Evolutionary conservation across 2,329 filamentous ascomycete species (phyloP), one percentile per base, ranked within the genome.

Genomic region (Aspergillus latus): DNA sequence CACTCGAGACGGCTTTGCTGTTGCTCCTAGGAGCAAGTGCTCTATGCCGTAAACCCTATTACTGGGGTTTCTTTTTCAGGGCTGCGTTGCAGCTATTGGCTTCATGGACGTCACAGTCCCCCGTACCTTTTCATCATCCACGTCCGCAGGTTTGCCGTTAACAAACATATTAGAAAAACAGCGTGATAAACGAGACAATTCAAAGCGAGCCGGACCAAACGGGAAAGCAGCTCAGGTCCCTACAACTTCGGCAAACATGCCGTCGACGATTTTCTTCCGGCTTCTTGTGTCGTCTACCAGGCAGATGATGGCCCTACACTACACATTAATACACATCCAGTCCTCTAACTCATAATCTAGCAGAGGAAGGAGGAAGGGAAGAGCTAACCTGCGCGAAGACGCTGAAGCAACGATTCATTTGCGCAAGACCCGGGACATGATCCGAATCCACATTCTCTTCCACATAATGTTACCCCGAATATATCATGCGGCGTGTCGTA

Each of bases 381-480:
- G 28, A 16, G 45, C 43, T 5, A 28, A 63, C 61, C 61, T 63
- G 61, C 8, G 59, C 59, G 34, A 63, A 37, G 54, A 62, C 60
- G 36, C 62, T 59, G 49, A 63, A 62, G 40, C 61, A 63, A 60
- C 62, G 61, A 16, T 53, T 53, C 55, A 49, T 57, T 56, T 63
- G 61, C 37, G 5, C 16, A 13, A 16, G n/a, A 7, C 6, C 16
- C 44, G 40, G 42, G 16, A 26, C 16, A 32, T 2, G 44, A 28
- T n/a, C 32, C 10, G 28, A 34, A 10, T 28, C 32, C 5, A 16
- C n/a, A 11, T 46, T 32, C 11, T n/a, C 13, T 3, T 11, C 2
- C 13, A 32, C 29, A 32, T 46, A 16, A 10, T n/a, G 54, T 15
- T 55, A 53, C 16, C 58, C 52, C 2, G 52, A 54, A 34, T 59